phyloP scores from a whole-genome alignment of 2,329 filamentous ascomycete genomes.

The Colletotrichum sidae region DNA sequence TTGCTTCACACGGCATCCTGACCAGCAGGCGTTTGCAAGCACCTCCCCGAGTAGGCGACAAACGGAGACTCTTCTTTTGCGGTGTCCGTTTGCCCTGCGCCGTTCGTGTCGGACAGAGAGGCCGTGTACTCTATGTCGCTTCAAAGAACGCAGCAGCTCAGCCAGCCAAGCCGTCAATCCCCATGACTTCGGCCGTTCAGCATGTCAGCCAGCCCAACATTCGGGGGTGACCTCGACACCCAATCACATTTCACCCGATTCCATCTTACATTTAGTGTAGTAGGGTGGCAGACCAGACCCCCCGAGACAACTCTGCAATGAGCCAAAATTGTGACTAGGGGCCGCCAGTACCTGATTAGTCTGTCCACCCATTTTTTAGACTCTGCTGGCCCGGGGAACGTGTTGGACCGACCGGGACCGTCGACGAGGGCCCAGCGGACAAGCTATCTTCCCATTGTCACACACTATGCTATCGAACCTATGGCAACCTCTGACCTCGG shows the following conservation, averaged over 20 bases:
- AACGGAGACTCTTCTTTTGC: background rate
- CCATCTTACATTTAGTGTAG: slow-evolving; percentile 13
- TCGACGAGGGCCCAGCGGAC: slow-evolving; percentile 20
- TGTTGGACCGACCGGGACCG: slow-evolving; percentile 34
- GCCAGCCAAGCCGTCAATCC: slow-evolving; percentile 6
- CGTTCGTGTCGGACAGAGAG: slow-evolving; percentile 1
- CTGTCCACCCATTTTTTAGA: slow-evolving; percentile 31
- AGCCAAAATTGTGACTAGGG: slow-evolving; percentile 24
- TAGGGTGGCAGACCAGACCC: slow-evolving; percentile 21
- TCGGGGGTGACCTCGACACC: background rate
- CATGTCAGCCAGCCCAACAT: background rate
- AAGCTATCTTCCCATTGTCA: slow-evolving; percentile 7
- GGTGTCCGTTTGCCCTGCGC: background rate
- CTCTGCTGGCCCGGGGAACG: slow-evolving; percentile 31
- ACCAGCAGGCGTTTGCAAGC: slow-evolving; percentile 2
- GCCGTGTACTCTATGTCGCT: background rate
- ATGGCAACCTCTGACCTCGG: slow-evolving; percentile 18
- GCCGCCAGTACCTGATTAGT: slow-evolving; percentile 21
- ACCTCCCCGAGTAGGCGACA: slow-evolving; percentile 9
- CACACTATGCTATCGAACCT: slow-evolving; percentile 20
- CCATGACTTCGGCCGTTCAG: slow-evolving; percentile 18
- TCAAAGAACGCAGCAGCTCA: background rate
- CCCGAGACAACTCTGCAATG: slow-evolving; percentile 16
- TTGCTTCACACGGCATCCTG: slow-evolving; percentile 1
- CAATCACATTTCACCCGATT: slow-evolving; percentile 28